A percentile compares a stretch with the other conserved stretches of the same genome.
phyloP scores from a whole-genome alignment of 2,329 filamentous ascomycete species.

The Onygenales sp. region DNA sequence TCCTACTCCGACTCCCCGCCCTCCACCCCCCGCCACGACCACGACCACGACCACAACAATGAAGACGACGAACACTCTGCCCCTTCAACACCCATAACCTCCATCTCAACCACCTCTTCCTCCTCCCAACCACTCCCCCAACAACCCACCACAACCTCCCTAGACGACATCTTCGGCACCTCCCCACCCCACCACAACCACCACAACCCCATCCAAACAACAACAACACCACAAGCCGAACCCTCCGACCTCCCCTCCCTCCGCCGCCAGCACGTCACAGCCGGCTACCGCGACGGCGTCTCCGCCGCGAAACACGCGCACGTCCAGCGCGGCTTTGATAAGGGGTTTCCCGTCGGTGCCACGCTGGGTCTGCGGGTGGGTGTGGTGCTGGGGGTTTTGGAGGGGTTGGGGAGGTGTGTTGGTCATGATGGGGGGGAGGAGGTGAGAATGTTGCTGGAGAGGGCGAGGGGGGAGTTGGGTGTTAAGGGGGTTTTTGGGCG shows the following conservation, averaged over 20 bases:
- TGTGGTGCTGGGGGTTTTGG: constrained; percentile 64
- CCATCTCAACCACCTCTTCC: not conserved
- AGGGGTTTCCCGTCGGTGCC: constrained; percentile 77
- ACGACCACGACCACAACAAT: too few species aligned
- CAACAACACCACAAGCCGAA: constrained; percentile 14
- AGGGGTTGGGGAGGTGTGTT: constrained; percentile 49
- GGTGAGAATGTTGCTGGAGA: constrained; percentile 21
- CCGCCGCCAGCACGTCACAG: constrained; percentile 66
- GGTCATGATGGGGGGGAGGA: constrained; percentile 4
- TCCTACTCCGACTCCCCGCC: constrained; percentile 1
- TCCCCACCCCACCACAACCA: constrained; percentile 17
- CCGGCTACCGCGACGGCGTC: constrained; percentile 86
- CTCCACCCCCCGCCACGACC: not conserved
- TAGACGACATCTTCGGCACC: constrained; percentile 35
- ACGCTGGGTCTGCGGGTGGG: constrained; percentile 67
- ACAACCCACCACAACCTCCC: constrained; percentile 8
- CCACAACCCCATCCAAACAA: not conserved
- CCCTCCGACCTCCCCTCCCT: constrained; percentile 66
- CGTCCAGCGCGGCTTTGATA: constrained; percentile 84
- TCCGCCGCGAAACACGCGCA: constrained; percentile 62
- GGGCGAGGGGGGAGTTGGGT: constrained; percentile 10
- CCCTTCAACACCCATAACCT: not conserved
- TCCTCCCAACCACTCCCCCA: not conserved
- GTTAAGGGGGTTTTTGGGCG: constrained; percentile 11
- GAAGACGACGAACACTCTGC: not conserved